These are phyloP conservation scores for Vitis rotundifolia DNA, from an alignment of 164 flowering plant genomes.

Conservation along the genomic window DNA sequence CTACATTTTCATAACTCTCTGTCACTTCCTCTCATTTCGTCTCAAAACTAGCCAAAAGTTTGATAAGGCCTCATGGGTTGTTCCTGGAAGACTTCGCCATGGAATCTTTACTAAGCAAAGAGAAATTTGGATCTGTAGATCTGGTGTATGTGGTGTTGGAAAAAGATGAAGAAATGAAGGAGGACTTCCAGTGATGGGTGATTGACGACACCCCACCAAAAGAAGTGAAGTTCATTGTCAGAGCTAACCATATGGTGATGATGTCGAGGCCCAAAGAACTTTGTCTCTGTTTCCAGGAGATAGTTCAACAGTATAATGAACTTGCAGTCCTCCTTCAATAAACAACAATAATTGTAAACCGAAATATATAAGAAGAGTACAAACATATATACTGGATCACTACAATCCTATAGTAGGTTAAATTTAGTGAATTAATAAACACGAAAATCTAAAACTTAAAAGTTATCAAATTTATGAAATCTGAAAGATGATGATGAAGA, in stretches of 20 bases:
- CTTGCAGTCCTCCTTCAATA: too few species aligned
- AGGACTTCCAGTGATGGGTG: conserved; percentile 22
- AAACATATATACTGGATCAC: too few species aligned
- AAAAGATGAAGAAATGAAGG: conserved; percentile 6
- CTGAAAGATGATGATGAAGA: too few species aligned
- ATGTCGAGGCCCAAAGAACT: conserved; percentile 10
- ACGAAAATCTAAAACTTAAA: too few species aligned
- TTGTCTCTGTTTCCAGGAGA: neutral
- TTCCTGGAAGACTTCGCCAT: conserved; percentile 4
- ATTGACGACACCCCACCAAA: conserved; percentile 4
- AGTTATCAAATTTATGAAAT: too few species aligned
- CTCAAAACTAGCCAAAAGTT: conserved; percentile 9
- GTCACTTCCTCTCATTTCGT: too few species aligned
- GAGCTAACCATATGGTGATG: conserved; percentile 20
- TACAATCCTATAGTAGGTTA: too few species aligned
- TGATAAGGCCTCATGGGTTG: conserved; percentile 13
- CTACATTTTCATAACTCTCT: too few species aligned
- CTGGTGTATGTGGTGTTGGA: conserved; percentile 12
- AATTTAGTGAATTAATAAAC: too few species aligned
- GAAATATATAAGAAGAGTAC: too few species aligned
- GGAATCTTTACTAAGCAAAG: neutral
- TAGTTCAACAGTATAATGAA: neutral
- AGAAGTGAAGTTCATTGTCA: conserved; percentile 10
- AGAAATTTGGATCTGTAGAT: conserved; percentile 10
- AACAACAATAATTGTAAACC: too few species aligned